Percentiles rank a stretch among this genome's conserved stretches.
phyloP scores from a whole-genome alignment of 331 rosid genomes.

The Phaseolus coccineus region DNA sequence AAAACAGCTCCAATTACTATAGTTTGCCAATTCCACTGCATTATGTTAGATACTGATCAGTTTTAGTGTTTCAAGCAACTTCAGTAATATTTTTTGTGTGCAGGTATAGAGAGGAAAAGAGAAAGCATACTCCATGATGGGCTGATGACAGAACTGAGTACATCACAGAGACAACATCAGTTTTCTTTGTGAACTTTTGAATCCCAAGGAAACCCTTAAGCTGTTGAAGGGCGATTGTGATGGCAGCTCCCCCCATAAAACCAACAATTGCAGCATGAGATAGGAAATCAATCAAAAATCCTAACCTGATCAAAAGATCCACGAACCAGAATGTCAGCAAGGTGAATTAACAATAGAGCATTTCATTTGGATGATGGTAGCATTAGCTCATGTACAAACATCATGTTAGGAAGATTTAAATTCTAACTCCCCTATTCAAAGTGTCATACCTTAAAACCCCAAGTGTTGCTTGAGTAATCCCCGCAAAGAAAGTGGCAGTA shows the following conservation, averaged over 20 bases:
- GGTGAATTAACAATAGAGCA: not conserved
- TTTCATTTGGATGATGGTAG: constrained; percentile 8
- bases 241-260: constrained; percentile 97
- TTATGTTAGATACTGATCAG: constrained; percentile 42
- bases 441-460: constrained; percentile 80
- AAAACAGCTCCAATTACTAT: constrained; percentile 71
- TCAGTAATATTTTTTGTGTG: not conserved
- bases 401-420: not conserved
- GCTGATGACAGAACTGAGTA: constrained; percentile 70
- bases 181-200: constrained; percentile 71
- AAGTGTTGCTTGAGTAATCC: constrained; percentile 86
- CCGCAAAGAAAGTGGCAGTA: constrained; percentile 95
- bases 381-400: constrained; percentile 6
- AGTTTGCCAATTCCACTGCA: constrained; percentile 99
- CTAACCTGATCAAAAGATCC: constrained; percentile 66
- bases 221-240: constrained; percentile 96
- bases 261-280: constrained; percentile 98
- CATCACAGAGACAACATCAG: constrained; percentile 85
- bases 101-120: constrained; percentile 33
- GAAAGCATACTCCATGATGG: constrained; percentile 77
- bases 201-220: constrained; percentile 96
- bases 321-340: constrained; percentile 26
- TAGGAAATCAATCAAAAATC: constrained; percentile 91
- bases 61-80: constrained; percentile 12
- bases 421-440: constrained; percentile 19